These are phyloP conservation scores for Phylloporus sp. DNA, from an alignment of 768 basidiomycete genomes.

Conservation along the genomic window DNA sequence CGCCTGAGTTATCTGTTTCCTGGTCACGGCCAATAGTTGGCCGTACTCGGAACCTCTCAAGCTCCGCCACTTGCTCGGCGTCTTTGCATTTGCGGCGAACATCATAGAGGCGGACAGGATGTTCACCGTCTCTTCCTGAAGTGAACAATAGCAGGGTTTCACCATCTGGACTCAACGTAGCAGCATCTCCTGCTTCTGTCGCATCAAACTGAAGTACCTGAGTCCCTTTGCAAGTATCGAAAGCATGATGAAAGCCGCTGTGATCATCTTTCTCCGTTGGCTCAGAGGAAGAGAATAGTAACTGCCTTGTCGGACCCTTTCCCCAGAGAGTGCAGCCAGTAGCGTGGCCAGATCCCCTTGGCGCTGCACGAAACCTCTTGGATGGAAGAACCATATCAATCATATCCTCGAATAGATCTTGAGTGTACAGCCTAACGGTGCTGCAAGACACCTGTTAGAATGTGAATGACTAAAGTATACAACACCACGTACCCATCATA, in stretches of 20 bases:
- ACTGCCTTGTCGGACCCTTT: slow-evolving; percentile 30
- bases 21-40: not conserved
- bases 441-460: slow-evolving; percentile 10
- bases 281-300: slow-evolving; percentile 58
- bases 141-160: slow-evolving; percentile 33
- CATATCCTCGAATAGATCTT: slow-evolving; percentile 23
- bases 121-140: slow-evolving; percentile 15
- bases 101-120: slow-evolving; percentile 52
- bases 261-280: slow-evolving; percentile 23
- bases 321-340: slow-evolving; percentile 57
- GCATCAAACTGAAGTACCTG: slow-evolving; percentile 39
- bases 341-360: slow-evolving; percentile 21
- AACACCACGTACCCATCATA: slow-evolving; percentile 24
- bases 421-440: slow-evolving; percentile 18
- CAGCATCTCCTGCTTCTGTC: slow-evolving; percentile 50
- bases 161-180: slow-evolving; percentile 46
- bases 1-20: slow-evolving; percentile 25
- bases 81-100: slow-evolving; percentile 32
- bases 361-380: slow-evolving; percentile 14
- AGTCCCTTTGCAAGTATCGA: slow-evolving; percentile 36
- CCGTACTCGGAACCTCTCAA: slow-evolving; percentile 34
- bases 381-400: slow-evolving; percentile 10
- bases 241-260: slow-evolving; percentile 47
- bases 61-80: slow-evolving; percentile 28
- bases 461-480: not conserved